Conservation (phyloP, 192 early-diverging fungal species). For the Kickxella alabastrina region DNA sequence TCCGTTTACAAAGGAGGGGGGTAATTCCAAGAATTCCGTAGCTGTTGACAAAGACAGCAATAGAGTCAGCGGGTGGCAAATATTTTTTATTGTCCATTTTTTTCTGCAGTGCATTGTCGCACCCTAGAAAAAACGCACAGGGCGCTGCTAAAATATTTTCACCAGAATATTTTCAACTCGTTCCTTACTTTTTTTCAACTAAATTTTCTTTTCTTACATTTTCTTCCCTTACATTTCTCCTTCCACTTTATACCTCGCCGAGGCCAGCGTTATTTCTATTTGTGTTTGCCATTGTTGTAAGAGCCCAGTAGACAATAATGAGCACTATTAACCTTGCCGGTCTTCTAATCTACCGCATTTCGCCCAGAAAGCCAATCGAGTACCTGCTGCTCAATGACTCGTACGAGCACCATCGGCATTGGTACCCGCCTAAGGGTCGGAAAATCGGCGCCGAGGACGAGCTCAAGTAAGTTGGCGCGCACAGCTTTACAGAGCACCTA, state of each 20-base stretch:
- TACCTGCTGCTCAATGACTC: slow-evolving; percentile 83
- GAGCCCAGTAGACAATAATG: slow-evolving; percentile 12
- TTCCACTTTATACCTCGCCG: background rate
- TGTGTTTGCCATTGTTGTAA: background rate
- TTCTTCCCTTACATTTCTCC: slow-evolving; percentile 4
- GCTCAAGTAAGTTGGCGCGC: slow-evolving; percentile 60
- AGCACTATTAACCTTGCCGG: slow-evolving; percentile 52
- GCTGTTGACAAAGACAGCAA: too few species aligned
- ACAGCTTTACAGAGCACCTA: too few species aligned
- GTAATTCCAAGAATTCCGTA: too few species aligned
- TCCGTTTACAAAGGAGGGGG: too few species aligned
- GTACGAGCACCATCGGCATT: slow-evolving; percentile 73
- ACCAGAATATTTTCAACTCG: background rate
- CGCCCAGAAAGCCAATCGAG: slow-evolving; percentile 60
- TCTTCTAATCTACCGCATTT: slow-evolving; percentile 70
- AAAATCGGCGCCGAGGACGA: slow-evolving; percentile 78
- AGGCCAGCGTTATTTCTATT: background rate
- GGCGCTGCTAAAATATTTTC: too few species aligned
- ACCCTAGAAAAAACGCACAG: too few species aligned
- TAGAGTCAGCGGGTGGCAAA: too few species aligned
- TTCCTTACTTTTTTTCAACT: background rate
- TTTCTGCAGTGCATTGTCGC: too few species aligned
- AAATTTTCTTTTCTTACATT: background rate
- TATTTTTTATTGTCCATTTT: slow-evolving; percentile 3
- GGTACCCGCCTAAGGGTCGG: slow-evolving; percentile 79